Base-by-base conservation (phyloP, 1,284 basidiomycete genomes). In the Cryptococcus maquisensis region DNA sequence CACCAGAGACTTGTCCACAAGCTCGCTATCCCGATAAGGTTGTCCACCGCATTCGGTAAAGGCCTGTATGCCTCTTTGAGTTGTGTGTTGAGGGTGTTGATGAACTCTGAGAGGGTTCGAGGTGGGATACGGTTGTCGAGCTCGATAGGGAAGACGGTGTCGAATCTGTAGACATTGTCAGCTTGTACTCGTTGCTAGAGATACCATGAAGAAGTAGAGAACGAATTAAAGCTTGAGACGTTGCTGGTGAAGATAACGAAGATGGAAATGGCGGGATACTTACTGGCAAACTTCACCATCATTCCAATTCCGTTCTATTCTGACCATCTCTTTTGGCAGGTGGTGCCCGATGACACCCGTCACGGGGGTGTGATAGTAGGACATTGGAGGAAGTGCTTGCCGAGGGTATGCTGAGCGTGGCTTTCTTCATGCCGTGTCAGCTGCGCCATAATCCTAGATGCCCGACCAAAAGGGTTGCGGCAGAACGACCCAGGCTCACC, bases 301-400 rank as follows among this genome's bases (percentile, higher is more conserved):
- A 9, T 57, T 60, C 71, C 78, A 79, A 57, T 80, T 78, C 36
- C 79, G 62, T 56, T 79, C 78, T 4, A 80, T 62, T 45, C 78
- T 57, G 4, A 80, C 60, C 18, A 77, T 67, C 63, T 77, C 75
- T 54, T 74, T 75, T 1, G 75, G 75, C 26, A 73, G 61, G 54
- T 77, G 68, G 28, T 56, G 52, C 0, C 72, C 72, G 44, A 75
- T 67, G 7, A 51, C 61, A 8, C 58, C 58, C n/a, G 55, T 60
- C 41, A 56, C 49, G 2, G 58, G 58, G 28, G 53, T 51, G 26
- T 56, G 48, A 36, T 37, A 56, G 37, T 60, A 60, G 3, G 55
- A 51, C 12, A 53, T 28, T 3, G 51, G 44, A 5, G 55, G 58
- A 6, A 59, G 32, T n/a, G 57, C 57, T 48, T 47, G 49, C 3